phyloP scores from a whole-genome alignment of 163 green algal genomes.

The Scenedesmus sp. region DNA sequence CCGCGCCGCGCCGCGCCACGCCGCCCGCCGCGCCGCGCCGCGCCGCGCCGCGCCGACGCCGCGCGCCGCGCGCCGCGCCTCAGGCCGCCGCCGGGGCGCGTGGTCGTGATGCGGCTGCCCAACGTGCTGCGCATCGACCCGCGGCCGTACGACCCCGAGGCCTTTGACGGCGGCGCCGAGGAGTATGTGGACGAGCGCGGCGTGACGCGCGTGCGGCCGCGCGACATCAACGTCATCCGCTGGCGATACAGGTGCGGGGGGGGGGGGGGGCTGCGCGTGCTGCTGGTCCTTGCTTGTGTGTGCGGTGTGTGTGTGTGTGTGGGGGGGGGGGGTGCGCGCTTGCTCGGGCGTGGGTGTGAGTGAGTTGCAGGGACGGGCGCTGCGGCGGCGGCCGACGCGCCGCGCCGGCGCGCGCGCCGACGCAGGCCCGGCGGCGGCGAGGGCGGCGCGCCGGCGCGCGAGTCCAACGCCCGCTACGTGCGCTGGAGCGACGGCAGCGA shows the following conservation, averaged over 20 bases:
- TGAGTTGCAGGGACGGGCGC: too few relatives aligned
- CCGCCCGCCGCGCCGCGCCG: too few relatives aligned
- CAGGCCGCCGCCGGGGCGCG: conserved; percentile 23
- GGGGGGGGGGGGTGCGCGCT: neutral
- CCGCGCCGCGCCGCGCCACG: too few relatives aligned
- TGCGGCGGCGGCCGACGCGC: too few relatives aligned
- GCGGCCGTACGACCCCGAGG: conserved; percentile 62
- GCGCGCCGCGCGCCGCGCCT: too few relatives aligned
- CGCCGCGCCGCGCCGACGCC: too few relatives aligned
- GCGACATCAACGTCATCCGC: conserved; percentile 57
- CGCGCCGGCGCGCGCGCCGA: too few relatives aligned
- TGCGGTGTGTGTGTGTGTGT: neutral
- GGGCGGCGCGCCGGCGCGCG: too few relatives aligned
- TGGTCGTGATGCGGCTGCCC: conserved; percentile 58
- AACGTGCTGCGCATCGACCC: conserved; percentile 70
- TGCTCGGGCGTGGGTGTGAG: too few relatives aligned
- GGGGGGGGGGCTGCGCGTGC: neutral
- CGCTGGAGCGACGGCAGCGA: conserved; percentile 84
- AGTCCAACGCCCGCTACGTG: conserved; percentile 88
- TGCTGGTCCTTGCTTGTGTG: neutral
- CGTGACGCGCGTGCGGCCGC: conserved; percentile 30
- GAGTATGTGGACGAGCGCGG: conserved; percentile 60
- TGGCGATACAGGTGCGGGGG: conserved; percentile 27
- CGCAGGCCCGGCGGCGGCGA: too few relatives aligned
- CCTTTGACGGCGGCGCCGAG: conserved; percentile 56